Conservation (phyloP, 1,284 basidiomycete species). For the Heterobasidion irregulare region DNA sequence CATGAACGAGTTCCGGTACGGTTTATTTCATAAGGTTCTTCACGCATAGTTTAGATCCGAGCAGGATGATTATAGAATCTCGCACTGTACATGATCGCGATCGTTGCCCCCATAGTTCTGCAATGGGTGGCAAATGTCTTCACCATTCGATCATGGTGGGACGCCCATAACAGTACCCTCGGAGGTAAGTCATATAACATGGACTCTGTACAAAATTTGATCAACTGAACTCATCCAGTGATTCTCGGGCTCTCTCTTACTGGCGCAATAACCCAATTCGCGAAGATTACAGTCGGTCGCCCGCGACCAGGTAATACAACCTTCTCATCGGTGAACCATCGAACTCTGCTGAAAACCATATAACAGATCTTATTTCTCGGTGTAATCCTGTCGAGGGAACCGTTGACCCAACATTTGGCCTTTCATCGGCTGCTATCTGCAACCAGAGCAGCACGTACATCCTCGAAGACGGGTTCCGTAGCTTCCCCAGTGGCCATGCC, state of each 20-base stretch:
- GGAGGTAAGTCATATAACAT: constrained; percentile 45
- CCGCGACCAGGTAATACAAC: constrained; percentile 64
- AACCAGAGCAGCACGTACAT: constrained; percentile 54
- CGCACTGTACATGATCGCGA: constrained; percentile 60
- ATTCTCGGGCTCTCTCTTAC: constrained; percentile 70
- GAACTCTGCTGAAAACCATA: background rate
- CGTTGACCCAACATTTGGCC: constrained; percentile 63
- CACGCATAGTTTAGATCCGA: constrained; percentile 1
- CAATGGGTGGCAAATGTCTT: constrained; percentile 63
- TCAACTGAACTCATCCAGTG: constrained; percentile 27
- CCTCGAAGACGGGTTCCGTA: constrained; percentile 83
- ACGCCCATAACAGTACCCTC: constrained; percentile 75
- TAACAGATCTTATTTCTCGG: constrained; percentile 68
- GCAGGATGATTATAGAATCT: constrained; percentile 27
- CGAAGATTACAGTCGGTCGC: constrained; percentile 1
- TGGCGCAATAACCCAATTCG: constrained; percentile 67
- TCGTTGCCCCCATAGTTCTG: constrained; percentile 60
- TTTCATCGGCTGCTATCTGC: constrained; percentile 75
- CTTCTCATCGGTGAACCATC: background rate
- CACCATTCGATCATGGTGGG: constrained; percentile 79
- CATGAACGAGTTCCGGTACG: constrained; percentile 80
- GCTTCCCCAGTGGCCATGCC: constrained; percentile 91
- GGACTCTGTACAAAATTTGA: constrained; percentile 7
- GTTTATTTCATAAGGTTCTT: constrained; percentile 4
- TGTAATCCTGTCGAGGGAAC: constrained; percentile 70